These are phyloP conservation scores for Metschnikowia kofuensis DNA, from an alignment of 805 yeast genomes.

Conservation along the genomic window DNA sequence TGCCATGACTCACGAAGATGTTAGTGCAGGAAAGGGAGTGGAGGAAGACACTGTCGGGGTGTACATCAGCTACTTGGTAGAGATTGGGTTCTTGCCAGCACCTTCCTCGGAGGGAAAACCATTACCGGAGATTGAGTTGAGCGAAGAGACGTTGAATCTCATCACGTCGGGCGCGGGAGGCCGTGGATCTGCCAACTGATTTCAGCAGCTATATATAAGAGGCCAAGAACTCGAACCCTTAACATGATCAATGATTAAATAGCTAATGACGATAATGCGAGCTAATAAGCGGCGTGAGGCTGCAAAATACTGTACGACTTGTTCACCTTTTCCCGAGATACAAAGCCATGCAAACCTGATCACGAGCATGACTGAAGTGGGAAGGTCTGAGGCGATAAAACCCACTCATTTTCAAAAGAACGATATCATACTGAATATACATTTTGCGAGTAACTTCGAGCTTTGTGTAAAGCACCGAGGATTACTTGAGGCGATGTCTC, in stretches of 20 bases:
- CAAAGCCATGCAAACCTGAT: no score
- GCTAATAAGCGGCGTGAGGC: no score
- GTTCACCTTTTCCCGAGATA: no score
- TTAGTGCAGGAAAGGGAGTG: slow-evolving; percentile 74
- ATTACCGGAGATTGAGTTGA: slow-evolving; percentile 58
- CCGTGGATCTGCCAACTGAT: slow-evolving; percentile 19
- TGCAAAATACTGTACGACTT: no score
- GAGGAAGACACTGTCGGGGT: slow-evolving; percentile 61
- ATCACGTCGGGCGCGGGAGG: slow-evolving; percentile 21
- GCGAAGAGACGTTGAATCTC: slow-evolving; percentile 49
- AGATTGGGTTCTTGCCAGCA: slow-evolving; percentile 73
- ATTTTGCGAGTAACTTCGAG: no score
- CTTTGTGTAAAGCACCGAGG: no score
- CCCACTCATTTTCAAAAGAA: no score
- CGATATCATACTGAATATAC: no score
- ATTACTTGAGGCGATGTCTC: no score
- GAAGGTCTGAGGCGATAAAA: no score
- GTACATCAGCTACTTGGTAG: slow-evolving; percentile 76
- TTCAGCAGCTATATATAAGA: background rate
- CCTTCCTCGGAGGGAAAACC: slow-evolving; percentile 47
- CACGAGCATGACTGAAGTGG: no score
- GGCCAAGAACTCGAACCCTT: background rate
- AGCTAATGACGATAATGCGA: no score
- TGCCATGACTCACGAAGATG: slow-evolving; percentile 63
- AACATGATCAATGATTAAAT: background rate